Conservation (phyloP, 108 stramenopile genomes). For the Nannochloropsis oceanica region DNA sequence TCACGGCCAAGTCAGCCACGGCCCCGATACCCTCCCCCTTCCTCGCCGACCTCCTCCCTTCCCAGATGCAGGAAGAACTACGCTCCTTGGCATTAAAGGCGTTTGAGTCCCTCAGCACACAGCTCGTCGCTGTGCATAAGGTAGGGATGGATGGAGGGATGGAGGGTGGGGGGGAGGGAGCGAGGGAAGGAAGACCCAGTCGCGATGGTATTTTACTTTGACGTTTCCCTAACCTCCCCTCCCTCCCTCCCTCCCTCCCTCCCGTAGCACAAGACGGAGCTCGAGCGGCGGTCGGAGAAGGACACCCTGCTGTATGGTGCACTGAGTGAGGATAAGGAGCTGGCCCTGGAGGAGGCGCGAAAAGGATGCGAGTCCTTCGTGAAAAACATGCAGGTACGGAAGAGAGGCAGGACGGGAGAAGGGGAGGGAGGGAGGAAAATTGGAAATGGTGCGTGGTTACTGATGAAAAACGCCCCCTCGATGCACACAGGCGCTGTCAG, state of each 20-base stretch:
- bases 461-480: too few relatives aligned
- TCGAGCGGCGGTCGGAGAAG: slow-evolving; percentile 14
- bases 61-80: not conserved
- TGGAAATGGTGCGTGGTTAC: too few relatives aligned
- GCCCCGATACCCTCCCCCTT: not conserved
- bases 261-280: not conserved
- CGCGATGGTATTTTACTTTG: not conserved
- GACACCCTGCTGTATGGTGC: slow-evolving; percentile 66
- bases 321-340: slow-evolving; percentile 70
- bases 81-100: not conserved
- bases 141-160: not conserved
- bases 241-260: not conserved
- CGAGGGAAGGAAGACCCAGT: not conserved
- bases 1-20: not conserved
- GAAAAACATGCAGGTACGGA: slow-evolving; percentile 51
- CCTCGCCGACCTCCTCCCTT: not conserved
- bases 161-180: not conserved
- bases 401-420: too few relatives aligned
- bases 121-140: not conserved
- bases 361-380: slow-evolving; percentile 57
- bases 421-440: too few relatives aligned
- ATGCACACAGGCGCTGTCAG: too few relatives aligned
- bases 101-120: not conserved
- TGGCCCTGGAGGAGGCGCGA: slow-evolving; percentile 63
- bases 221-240: not conserved